Percentiles rank a stretch among this genome's conserved stretches.
These are phyloP conservation scores for Globisporangium abappressorium DNA, from an alignment of 352 stramenopile species.

Conservation along the genomic window DNA sequence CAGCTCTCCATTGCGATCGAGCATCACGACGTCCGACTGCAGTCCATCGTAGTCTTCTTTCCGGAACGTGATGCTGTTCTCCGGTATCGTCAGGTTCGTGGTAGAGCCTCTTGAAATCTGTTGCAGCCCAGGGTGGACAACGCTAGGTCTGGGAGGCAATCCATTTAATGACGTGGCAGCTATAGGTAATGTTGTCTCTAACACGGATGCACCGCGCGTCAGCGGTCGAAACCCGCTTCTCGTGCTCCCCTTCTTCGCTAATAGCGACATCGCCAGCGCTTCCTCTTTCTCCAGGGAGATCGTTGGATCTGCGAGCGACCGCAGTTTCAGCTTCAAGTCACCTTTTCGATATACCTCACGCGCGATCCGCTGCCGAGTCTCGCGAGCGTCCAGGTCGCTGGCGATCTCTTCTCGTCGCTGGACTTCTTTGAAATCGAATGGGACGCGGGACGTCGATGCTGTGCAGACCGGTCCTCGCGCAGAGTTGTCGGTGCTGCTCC, in stretches of 20 bases:
- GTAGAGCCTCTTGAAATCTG: background rate
- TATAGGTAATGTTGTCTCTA: background rate
- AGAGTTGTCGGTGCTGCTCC: conserved; percentile 1
- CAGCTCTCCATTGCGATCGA: conserved; percentile 38
- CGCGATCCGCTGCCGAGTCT: conserved; percentile 30
- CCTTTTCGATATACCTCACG: conserved; percentile 36
- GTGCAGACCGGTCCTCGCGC: conserved; percentile 9
- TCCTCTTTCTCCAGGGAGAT: conserved; percentile 54
- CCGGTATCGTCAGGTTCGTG: background rate
- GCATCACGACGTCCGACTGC: conserved; percentile 40
- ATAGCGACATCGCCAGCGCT: background rate
- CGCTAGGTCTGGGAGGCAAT: background rate
- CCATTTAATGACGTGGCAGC: background rate
- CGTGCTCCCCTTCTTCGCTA: background rate
- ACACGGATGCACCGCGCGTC: background rate
- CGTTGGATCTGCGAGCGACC: conserved; percentile 44
- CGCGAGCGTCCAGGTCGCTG: conserved; percentile 40
- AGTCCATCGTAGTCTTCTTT: conserved; percentile 56
- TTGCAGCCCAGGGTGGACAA: background rate
- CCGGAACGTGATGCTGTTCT: conserved; percentile 35
- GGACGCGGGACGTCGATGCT: conserved; percentile 17
- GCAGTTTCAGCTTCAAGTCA: conserved; percentile 41
- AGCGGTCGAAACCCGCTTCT: conserved; percentile 16
- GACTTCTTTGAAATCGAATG: conserved; percentile 34
- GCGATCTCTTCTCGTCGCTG: conserved; percentile 42